phyloP scores from a whole-genome alignment of 73 alveolate genomes.

The Stentor roeselii region DNA sequence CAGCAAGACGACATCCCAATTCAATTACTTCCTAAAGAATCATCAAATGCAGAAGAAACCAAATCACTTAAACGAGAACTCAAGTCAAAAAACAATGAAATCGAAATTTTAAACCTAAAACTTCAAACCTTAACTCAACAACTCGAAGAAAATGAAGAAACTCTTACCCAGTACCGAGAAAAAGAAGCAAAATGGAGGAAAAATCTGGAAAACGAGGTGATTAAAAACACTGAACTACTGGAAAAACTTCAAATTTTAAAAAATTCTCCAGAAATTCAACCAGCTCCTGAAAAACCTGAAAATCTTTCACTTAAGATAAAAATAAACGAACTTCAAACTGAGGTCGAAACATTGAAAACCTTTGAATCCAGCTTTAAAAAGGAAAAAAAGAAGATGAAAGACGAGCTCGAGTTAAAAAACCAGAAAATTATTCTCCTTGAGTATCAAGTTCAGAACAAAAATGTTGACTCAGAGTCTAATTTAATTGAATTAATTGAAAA shows the following conservation, averaged over 20 bases:
- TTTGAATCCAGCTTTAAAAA: no score
- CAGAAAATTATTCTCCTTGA: no score
- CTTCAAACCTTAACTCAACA: not conserved
- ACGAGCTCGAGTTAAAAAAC: no score
- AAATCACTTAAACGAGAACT: not conserved
- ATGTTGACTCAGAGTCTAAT: no score
- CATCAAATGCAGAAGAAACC: not conserved
- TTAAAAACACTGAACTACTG: not conserved
- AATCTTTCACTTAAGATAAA: no score
- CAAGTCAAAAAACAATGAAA: not conserved
- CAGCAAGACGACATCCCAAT: not conserved
- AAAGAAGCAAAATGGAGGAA: not conserved
- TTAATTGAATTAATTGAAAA: no score
- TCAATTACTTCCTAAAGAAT: not conserved
- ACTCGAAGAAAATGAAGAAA: not conserved
- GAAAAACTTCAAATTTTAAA: not conserved
- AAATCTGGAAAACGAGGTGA: not conserved
- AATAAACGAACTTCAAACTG: no score
- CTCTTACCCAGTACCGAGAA: not conserved
- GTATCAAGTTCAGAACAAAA: no score
- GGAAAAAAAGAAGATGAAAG: no score
- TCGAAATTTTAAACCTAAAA: not conserved
- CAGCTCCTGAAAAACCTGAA: no score
- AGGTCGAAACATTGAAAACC: no score
- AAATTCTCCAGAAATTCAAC: no score